Conservation (phyloP, 1,284 basidiomycete species). For the Thelephora terrestris region DNA sequence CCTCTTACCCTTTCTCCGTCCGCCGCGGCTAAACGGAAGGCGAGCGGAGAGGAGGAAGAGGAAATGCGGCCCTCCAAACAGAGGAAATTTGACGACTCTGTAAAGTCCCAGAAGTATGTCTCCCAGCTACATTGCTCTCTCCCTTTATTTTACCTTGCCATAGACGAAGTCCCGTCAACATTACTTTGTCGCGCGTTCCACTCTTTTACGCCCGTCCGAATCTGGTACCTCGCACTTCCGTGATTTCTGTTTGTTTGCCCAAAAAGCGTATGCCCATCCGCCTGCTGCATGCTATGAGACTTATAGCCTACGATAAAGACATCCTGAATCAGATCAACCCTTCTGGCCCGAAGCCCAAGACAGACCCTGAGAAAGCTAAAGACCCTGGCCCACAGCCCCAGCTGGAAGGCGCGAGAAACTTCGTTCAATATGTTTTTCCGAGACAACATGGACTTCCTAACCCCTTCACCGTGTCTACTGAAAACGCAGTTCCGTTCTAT, state of each 20-base stretch:
- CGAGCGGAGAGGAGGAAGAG: neutral
- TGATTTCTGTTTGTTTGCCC: constrained; percentile 55
- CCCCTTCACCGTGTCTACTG: constrained; percentile 31
- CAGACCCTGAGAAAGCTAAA: constrained; percentile 18
- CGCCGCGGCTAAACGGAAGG: neutral
- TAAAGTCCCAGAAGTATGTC: constrained; percentile 10
- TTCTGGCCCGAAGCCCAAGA: constrained; percentile 25
- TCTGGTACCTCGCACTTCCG: constrained; percentile 36
- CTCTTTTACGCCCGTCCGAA: constrained; percentile 63
- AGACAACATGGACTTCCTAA: constrained; percentile 62
- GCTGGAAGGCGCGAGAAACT: constrained; percentile 43
- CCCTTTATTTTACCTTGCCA: neutral
- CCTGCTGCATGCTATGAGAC: neutral
- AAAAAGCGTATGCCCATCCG: constrained; percentile 35
- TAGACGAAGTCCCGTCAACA: constrained; percentile 41
- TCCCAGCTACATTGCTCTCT: too few relatives aligned
- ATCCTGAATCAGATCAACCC: constrained; percentile 46
- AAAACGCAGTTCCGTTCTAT: constrained; percentile 1
- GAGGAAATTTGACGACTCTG: constrained; percentile 5
- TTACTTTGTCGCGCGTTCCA: constrained; percentile 44
- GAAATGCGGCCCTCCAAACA: constrained; percentile 4
- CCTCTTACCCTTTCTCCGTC: constrained; percentile 19
- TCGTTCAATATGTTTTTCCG: constrained; percentile 79
- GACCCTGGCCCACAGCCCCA: constrained; percentile 35
- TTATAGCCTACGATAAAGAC: constrained; percentile 33